Percentiles rank a stretch among this genome's conserved stretches.
These are phyloP conservation scores for Clavulina sp. DNA, from an alignment of 768 basidiomycete genomes.

Conservation along the genomic window DNA sequence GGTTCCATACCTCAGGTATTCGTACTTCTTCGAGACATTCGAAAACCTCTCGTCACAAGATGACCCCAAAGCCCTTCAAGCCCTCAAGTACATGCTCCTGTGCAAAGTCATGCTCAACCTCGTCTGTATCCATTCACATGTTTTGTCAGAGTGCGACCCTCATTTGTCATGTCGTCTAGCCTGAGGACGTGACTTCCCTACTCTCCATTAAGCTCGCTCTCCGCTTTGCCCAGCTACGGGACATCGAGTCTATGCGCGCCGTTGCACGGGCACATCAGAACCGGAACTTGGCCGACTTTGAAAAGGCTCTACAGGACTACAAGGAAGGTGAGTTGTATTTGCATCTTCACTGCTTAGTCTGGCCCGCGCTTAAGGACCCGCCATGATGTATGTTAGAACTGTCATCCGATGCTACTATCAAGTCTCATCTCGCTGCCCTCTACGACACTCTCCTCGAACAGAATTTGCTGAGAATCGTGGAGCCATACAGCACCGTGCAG, in stretches of 20 bases:
- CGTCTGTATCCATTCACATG: slow-evolving; percentile 28
- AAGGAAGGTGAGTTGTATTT: slow-evolving; percentile 41
- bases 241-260: slow-evolving; percentile 91
- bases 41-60: slow-evolving; percentile 73
- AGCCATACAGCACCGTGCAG: slow-evolving; percentile 89
- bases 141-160: background rate
- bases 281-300: slow-evolving; percentile 76
- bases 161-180: slow-evolving; percentile 26
- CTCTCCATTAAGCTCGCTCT: slow-evolving; percentile 72
- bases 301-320: slow-evolving; percentile 73
- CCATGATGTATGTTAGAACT: slow-evolving; percentile 61
- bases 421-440: slow-evolving; percentile 79
- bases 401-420: slow-evolving; percentile 87
- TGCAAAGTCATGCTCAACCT: slow-evolving; percentile 97
- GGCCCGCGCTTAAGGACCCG: no score
- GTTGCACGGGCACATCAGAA: slow-evolving; percentile 89
- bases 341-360: background rate
- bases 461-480: slow-evolving; percentile 85
- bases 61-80: slow-evolving; percentile 55
- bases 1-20: slow-evolving; percentile 30
- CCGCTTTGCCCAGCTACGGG: slow-evolving; percentile 72
- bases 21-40: slow-evolving; percentile 94
- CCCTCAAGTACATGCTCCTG: slow-evolving; percentile 93
- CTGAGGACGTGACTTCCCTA: slow-evolving; percentile 83
- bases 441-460: slow-evolving; percentile 96